Evolutionary conservation across 1,139 yeast genomes (phyloP).

Genomic region (Eremothecium coryli): DNA sequence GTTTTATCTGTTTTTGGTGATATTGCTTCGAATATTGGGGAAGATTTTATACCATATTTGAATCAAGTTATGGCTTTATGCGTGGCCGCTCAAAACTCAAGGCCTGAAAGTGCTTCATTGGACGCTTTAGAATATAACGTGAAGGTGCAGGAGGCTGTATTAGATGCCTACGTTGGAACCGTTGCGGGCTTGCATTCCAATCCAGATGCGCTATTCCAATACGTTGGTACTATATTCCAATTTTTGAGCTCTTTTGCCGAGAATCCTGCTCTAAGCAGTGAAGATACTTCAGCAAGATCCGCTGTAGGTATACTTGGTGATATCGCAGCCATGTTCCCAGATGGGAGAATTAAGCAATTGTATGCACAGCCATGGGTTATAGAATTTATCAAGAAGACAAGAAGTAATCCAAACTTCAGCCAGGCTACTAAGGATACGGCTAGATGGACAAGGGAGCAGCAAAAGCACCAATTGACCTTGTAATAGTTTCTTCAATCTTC

Average conservation of each 20-base stretch:
- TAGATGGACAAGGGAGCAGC: slow-evolving; percentile 88
- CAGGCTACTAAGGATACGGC: slow-evolving; percentile 77
- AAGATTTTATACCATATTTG: slow-evolving; percentile 63
- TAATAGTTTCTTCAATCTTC: slow-evolving; percentile 10
- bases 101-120: slow-evolving; percentile 47
- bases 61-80: slow-evolving; percentile 63
- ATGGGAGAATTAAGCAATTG: slow-evolving; percentile 57
- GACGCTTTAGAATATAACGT: slow-evolving; percentile 74
- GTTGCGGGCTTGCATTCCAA: slow-evolving; percentile 72
- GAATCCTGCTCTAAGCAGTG: slow-evolving; percentile 50
- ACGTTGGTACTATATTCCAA: slow-evolving; percentile 58
- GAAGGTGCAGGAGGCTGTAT: slow-evolving; percentile 70
- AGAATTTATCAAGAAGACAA: slow-evolving; percentile 65
- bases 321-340: slow-evolving; percentile 76
- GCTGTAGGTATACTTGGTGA: slow-evolving; percentile 90
- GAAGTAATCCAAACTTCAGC: slow-evolving; percentile 51
- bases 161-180: slow-evolving; percentile 92
- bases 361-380: slow-evolving; percentile 71
- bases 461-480: slow-evolving; percentile 31
- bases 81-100: slow-evolving; percentile 36
- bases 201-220: slow-evolving; percentile 60
- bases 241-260: slow-evolving; percentile 53
- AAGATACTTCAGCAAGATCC: slow-evolving; percentile 63
- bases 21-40: slow-evolving; percentile 81
- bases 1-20: slow-evolving; percentile 95